Percentiles rank a stretch among this genome's conserved stretches.
phyloP scores from a whole-genome alignment of 495 filamentous ascomycete genomes.

The Articulospora tetracladia region DNA sequence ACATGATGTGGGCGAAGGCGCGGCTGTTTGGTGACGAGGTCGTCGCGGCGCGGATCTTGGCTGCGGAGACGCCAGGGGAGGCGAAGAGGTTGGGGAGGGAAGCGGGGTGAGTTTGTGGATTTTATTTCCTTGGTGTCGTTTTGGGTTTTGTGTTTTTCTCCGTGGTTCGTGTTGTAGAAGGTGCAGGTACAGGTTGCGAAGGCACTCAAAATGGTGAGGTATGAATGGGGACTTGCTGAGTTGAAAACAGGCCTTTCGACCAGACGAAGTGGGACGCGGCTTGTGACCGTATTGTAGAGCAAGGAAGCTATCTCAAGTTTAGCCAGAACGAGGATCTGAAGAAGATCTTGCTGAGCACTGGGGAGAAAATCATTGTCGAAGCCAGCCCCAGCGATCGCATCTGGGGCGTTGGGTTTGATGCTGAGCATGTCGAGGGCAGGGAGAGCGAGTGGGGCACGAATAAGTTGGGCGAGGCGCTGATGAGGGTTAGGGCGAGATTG shows the following conservation, averaged over 20 bases:
- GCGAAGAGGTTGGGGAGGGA: slow-evolving; percentile 54
- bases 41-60: slow-evolving; percentile 38
- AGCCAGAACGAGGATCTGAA: slow-evolving; percentile 33
- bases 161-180: too few species aligned
- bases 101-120: slow-evolving; percentile 31
- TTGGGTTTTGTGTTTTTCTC: too few species aligned
- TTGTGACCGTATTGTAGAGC: slow-evolving; percentile 51
- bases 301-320: slow-evolving; percentile 61
- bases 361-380: slow-evolving; percentile 58
- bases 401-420: slow-evolving; percentile 64
- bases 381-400: slow-evolving; percentile 57
- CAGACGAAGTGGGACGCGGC: slow-evolving; percentile 47
- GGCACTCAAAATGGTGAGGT: too few species aligned
- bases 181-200: too few species aligned
- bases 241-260: slow-evolving; percentile 37
- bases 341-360: slow-evolving; percentile 50
- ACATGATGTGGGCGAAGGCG: slow-evolving; percentile 64
- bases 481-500: slow-evolving; percentile 18
- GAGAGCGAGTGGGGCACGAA: slow-evolving; percentile 60
- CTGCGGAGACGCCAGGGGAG: slow-evolving; percentile 32
- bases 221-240: not conserved
- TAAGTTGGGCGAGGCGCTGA: slow-evolving; percentile 52
- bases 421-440: slow-evolving; percentile 40
- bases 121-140: not conserved
- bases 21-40: slow-evolving; percentile 44